These are phyloP conservation scores for Cubamyces lactineus DNA, from an alignment of 768 basidiomycete species.

Conservation along the genomic window DNA sequence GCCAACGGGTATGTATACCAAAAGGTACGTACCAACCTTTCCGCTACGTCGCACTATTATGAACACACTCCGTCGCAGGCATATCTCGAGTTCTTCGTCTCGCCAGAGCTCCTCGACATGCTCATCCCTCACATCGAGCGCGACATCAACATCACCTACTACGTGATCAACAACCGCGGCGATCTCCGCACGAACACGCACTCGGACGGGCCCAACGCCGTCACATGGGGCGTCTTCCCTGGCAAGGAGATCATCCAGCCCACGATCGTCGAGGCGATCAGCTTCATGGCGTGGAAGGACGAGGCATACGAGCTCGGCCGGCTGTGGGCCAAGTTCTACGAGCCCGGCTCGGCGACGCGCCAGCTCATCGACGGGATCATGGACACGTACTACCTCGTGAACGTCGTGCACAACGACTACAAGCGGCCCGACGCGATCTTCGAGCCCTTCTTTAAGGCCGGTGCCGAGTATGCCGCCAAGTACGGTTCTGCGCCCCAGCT, in stretches of 20 bases:
- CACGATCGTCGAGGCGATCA: constrained; percentile 95
- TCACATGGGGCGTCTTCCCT: constrained; percentile 98
- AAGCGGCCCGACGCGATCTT: constrained; percentile 85
- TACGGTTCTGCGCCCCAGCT: constrained; percentile 37
- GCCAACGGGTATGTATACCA: constrained; percentile 94
- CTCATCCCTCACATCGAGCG: constrained; percentile 83
- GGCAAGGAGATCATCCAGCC: constrained; percentile 96
- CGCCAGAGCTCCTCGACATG: constrained; percentile 67
- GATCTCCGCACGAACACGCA: constrained; percentile 95
- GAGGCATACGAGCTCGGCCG: constrained; percentile 92
- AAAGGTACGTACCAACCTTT: constrained; percentile 55
- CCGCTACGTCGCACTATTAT: constrained; percentile 7
- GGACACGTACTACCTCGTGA: constrained; percentile 84
- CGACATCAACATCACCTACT: constrained; percentile 91
- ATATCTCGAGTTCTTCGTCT: constrained; percentile 95
- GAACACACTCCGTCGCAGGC: constrained; percentile 52
- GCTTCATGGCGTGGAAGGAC: constrained; percentile 99
- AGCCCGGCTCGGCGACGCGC: constrained; percentile 71
- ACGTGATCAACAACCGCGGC: constrained; percentile 94
- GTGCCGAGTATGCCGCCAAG: constrained; percentile 55
- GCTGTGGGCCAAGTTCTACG: constrained; percentile 91
- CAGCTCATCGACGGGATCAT: constrained; percentile 78
- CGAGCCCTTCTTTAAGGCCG: constrained; percentile 79
- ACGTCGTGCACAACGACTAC: constrained; percentile 97
- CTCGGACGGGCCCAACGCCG: constrained; percentile 96